Percentiles rank a stretch among this genome's conserved stretches.
phyloP scores from a whole-genome alignment of 208 protist genomes.

The Trypanosoma cruzi region DNA sequence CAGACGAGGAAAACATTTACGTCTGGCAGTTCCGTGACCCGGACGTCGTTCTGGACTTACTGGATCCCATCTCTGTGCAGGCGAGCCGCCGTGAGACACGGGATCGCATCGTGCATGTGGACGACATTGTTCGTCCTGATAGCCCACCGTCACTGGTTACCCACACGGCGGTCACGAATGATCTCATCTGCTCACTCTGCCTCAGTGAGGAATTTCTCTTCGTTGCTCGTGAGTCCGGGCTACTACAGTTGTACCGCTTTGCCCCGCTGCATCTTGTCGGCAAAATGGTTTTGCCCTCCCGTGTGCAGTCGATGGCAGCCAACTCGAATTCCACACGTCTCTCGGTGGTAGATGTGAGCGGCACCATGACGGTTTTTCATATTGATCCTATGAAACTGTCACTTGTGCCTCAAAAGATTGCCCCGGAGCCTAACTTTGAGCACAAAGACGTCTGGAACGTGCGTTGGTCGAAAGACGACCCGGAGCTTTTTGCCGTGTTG shows the following conservation, averaged over 20 bases:
- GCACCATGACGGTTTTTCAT: conserved; percentile 69
- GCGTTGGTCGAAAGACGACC: conserved; percentile 94
- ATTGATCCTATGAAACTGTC: conserved; percentile 63
- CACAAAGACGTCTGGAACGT: conserved; percentile 96
- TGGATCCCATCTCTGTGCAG: conserved; percentile 87
- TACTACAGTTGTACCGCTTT: conserved; percentile 89
- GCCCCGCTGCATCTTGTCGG: conserved; percentile 81
- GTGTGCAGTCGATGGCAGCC: conserved; percentile 81
- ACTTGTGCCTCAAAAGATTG: conserved; percentile 60
- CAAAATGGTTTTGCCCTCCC: conserved; percentile 74
- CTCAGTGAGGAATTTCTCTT: conserved; percentile 82
- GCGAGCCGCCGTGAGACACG: conserved; percentile 62
- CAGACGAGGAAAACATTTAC: conserved; percentile 92
- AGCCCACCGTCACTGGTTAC: conserved; percentile 44
- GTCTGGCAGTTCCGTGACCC: conserved; percentile 96
- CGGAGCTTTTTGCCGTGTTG: conserved; percentile 94
- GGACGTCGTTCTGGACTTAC: conserved; percentile 59
- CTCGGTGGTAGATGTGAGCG: conserved; percentile 91
- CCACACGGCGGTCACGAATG: conserved; percentile 83
- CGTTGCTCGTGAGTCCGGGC: conserved; percentile 90
- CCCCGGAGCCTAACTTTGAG: conserved; percentile 77
- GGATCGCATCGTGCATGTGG: conserved; percentile 92
- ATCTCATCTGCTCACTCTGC: conserved; percentile 92
- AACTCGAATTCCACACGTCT: conserved; percentile 94
- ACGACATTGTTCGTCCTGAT: conserved; percentile 86